These are phyloP conservation scores for Teratosphaeria gauchensis DNA, from an alignment of 2,329 filamentous ascomycete genomes.

Conservation along the genomic window DNA sequence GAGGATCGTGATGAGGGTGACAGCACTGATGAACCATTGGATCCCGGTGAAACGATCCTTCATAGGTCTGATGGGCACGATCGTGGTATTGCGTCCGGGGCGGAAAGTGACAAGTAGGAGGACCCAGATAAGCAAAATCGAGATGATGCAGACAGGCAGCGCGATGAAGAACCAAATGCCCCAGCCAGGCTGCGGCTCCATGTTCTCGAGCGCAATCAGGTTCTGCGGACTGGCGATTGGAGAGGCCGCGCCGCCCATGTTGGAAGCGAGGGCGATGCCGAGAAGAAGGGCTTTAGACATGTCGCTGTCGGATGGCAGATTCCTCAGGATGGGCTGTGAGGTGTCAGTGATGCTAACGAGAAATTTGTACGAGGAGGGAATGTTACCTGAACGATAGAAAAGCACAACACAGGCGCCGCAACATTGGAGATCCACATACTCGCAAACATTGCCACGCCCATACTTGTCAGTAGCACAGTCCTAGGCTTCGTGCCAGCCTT, in stretches of 20 bases:
- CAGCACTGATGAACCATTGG: constrained; percentile 83
- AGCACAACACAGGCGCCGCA: constrained; percentile 90
- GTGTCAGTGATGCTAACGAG: constrained; percentile 1
- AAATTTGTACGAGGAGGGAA: background rate
- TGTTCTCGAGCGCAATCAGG: constrained; percentile 91
- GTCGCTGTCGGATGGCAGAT: constrained; percentile 76
- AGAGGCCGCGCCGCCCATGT: constrained; percentile 91
- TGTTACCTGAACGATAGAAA: constrained; percentile 84
- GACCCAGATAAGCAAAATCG: constrained; percentile 79
- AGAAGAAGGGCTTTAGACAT: constrained; percentile 95
- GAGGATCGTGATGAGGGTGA: constrained; percentile 74
- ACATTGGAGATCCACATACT: constrained; percentile 99
- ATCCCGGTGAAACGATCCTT: constrained; percentile 80
- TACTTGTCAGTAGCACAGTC: constrained; percentile 89
- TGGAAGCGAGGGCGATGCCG: constrained; percentile 87
- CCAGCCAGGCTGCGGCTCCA: constrained; percentile 87
- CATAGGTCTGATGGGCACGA: constrained; percentile 82
- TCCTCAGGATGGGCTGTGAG: constrained; percentile 75
- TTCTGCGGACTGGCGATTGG: constrained; percentile 97
- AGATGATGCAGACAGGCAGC: constrained; percentile 83
- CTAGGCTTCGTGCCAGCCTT: constrained; percentile 87
- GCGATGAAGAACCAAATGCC: constrained; percentile 95
- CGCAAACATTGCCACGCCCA: constrained; percentile 95
- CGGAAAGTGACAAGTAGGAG: constrained; percentile 78
- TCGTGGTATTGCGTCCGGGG: constrained; percentile 73